Evolutionary conservation across 2,329 filamentous ascomycete genomes (phyloP).

Genomic region (Clonostachys chloroleuca): DNA sequence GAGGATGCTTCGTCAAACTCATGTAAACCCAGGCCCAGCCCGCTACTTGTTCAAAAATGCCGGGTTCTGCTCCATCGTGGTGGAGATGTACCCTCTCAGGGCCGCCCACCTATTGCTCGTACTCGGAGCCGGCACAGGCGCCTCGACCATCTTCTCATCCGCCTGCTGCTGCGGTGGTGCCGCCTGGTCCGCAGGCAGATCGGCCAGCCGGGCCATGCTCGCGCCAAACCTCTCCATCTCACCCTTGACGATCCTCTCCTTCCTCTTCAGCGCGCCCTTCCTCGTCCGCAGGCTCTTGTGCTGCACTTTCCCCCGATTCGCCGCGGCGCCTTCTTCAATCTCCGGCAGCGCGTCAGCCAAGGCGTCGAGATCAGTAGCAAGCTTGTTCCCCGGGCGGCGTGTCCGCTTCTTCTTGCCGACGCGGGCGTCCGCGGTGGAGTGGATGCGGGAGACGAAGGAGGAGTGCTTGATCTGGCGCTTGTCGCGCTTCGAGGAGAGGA

Average conservation of each 20-base stretch:
- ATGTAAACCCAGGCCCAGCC: conserved; percentile 4
- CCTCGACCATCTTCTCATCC: not conserved
- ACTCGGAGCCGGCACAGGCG: conserved; percentile 14
- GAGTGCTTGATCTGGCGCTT: conserved; percentile 81
- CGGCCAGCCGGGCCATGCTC: conserved; percentile 73
- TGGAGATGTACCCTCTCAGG: conserved; percentile 75
- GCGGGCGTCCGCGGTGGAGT: conserved; percentile 41
- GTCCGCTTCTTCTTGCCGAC: conserved; percentile 15
- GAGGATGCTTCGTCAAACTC: no score
- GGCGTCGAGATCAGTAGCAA: conserved; percentile 64
- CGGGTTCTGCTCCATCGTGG: conserved; percentile 84
- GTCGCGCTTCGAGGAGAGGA: conserved; percentile 74
- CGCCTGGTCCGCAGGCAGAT: conserved; percentile 14
- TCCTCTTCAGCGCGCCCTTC: conserved; percentile 78
- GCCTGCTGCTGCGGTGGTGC: conserved; percentile 6
- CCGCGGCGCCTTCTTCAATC: conserved; percentile 37
- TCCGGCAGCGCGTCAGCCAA: conserved; percentile 79
- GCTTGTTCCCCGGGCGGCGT: conserved; percentile 68
- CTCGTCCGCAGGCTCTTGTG: conserved; percentile 71
- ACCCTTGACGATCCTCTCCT: conserved; percentile 71
- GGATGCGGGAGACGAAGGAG: conserved; percentile 70
- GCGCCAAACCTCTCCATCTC: conserved; percentile 82
- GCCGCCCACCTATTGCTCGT: conserved; percentile 71
- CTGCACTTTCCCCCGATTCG: conserved; percentile 53
- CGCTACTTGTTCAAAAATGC: conserved; percentile 49